Conservation (phyloP, 257 asterid genomes). For the Craterostigma plantagineum region DNA sequence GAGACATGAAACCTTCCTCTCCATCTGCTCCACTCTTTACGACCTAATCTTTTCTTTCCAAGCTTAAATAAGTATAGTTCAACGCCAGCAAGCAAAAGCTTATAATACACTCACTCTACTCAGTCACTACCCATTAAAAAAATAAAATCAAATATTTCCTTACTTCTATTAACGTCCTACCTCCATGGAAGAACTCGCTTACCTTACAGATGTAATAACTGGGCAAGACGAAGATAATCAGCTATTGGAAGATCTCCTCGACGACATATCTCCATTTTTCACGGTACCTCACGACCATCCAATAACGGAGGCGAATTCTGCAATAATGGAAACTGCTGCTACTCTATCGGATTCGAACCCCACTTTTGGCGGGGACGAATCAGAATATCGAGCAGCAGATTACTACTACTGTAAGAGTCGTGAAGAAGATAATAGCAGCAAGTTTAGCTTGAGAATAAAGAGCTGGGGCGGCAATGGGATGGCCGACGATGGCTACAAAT, state of each 20-base stretch:
- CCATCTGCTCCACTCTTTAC: slow-evolving; percentile 78
- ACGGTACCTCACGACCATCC: slow-evolving; percentile 11
- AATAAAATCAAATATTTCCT: too few relatives aligned
- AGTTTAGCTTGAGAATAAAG: slow-evolving; percentile 59
- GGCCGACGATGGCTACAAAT: slow-evolving; percentile 88
- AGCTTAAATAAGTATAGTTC: neutral
- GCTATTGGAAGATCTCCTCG: slow-evolving; percentile 33
- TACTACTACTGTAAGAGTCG: neutral
- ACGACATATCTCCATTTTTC: slow-evolving; percentile 31
- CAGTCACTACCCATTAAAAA: neutral
- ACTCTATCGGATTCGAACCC: too few relatives aligned
- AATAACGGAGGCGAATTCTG: slow-evolving; percentile 9
- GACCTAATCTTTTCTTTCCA: slow-evolving; percentile 18
- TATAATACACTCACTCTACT: too few relatives aligned
- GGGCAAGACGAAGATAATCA: slow-evolving; percentile 20
- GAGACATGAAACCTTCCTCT: slow-evolving; percentile 18
- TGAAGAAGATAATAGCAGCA: slow-evolving; percentile 14
- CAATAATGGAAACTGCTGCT: too few relatives aligned
- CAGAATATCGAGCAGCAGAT: too few relatives aligned
- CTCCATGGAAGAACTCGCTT: slow-evolving; percentile 3
- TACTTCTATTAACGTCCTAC: too few relatives aligned
- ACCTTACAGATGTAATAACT: slow-evolving; percentile 7
- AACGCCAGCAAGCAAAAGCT: neutral
- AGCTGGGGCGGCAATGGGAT: slow-evolving; percentile 33
- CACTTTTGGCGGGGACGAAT: too few relatives aligned